These are phyloP conservation scores for Didymella pomorum DNA, from an alignment of 2,329 filamentous ascomycete species.

Conservation along the genomic window DNA sequence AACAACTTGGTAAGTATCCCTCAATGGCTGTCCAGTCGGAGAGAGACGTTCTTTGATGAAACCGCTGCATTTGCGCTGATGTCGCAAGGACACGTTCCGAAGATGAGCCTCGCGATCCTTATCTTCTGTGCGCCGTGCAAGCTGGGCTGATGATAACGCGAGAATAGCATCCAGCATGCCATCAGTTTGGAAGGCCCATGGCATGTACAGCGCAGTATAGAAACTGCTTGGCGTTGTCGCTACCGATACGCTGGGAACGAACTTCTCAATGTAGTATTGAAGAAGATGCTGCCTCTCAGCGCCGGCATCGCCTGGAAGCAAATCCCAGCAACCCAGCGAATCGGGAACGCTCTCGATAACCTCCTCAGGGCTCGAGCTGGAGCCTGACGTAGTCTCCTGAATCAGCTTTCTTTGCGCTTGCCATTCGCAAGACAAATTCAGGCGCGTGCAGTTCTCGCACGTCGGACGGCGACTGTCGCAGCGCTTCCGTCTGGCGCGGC, in stretches of 20 bases:
- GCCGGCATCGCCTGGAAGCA: constrained; percentile 34
- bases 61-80: constrained; percentile 44
- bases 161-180: constrained; percentile 49
- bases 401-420: constrained; percentile 42
- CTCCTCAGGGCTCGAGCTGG: constrained; percentile 27
- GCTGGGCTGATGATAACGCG: constrained; percentile 47
- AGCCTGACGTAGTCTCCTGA: constrained; percentile 11
- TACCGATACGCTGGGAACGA: constrained; percentile 49
- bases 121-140: constrained; percentile 40
- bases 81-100: constrained; percentile 39
- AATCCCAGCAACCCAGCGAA: constrained; percentile 44
- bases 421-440: constrained; percentile 49
- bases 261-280: constrained; percentile 48
- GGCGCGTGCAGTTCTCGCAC: constrained; percentile 46
- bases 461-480: constrained; percentile 47
- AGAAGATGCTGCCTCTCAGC: constrained; percentile 42
- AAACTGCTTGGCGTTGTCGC: constrained; percentile 47
- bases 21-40: constrained; percentile 33
- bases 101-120: constrained; percentile 42
- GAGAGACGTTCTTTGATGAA: constrained; percentile 45
- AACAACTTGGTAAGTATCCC: constrained; percentile 45
- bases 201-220: constrained; percentile 48
- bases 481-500: constrained; percentile 46
- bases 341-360: constrained; percentile 26
- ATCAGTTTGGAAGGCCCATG: constrained; percentile 47